Evolutionary conservation across 2,329 filamentous ascomycete species (phyloP), one percentile per base, ranked within the genome.

Genomic region (Orbilia brochopaga): DNA sequence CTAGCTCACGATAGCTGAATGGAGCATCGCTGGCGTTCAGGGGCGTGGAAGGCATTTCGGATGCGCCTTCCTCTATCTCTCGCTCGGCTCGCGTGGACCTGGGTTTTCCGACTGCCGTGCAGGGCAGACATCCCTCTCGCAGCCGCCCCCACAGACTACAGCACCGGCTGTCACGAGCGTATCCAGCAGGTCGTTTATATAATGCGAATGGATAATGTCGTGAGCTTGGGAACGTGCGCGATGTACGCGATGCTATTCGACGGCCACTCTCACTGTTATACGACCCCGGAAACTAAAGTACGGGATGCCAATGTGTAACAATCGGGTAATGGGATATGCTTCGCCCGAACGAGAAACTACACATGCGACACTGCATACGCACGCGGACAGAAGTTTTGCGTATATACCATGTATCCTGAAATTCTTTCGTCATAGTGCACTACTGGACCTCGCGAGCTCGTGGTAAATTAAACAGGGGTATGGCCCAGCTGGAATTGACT

Each of bases 71-170:
- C 37, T 17, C 13, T 42, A 42, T 15, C 37, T 42, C 5, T 42
- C n/a, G 37, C 37, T 13, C n/a, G 37, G 37, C 37, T 42, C 37
- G 37, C 37, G 37, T 42, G 37, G 37, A 42, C 37, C 37, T 42
- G 37, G 37, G 37, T 42, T 42, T 42, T 42, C 37, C 13, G 37
- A 42, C 37, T 42, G 37, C 37, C 37, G 37, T 42, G 37, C 37
- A 42, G 37, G 37, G n/a, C 37, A 3, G 37, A 42, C 13, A 4
- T 42, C 4, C 15, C 5, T 42, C 37, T 2, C 37, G 37, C 37
- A 15, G 5, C 3, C 3, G 5, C 37, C 37, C 37, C 37, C 37
- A 42, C 37, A 13, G 37, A 4, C 8, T 8, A 3, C 27, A 32
- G 27, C 4, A 3, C 27, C 27, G 8, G 27, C 27, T 32, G 27